Evolutionary conservation across 495 filamentous ascomycete species (phyloP).

Genomic region (Trichoderma asperelloides): DNA sequence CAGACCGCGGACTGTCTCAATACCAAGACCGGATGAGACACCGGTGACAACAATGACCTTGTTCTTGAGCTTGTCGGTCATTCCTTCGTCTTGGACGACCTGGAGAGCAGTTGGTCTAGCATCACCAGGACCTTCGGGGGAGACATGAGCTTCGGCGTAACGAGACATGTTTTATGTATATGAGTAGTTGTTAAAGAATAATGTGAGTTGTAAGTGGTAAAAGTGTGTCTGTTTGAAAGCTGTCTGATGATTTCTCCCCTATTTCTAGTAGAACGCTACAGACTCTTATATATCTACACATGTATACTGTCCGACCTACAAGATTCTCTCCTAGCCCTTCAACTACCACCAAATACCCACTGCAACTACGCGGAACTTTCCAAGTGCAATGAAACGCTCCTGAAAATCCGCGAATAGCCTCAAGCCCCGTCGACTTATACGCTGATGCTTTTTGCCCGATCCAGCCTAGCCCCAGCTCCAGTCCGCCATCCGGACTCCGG

Average conservation of each 20-base stretch:
- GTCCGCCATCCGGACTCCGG: not conserved
- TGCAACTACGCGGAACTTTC: not conserved
- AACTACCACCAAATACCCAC: not conserved
- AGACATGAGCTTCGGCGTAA: slow-evolving; percentile 4
- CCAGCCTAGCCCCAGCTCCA: not conserved
- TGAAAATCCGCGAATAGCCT: not conserved
- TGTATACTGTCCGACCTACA: too few species aligned
- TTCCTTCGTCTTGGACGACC: slow-evolving; percentile 38
- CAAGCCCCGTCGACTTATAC: not conserved
- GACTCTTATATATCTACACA: too few species aligned
- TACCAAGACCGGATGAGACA: slow-evolving; percentile 38
- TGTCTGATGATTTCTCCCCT: too few species aligned
- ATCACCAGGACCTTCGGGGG: slow-evolving; percentile 32
- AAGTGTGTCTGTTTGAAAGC: too few species aligned
- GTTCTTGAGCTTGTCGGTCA: slow-evolving; percentile 26
- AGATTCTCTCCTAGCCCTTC: too few species aligned
- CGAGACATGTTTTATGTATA: slow-evolving; percentile 11
- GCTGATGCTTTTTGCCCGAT: not conserved
- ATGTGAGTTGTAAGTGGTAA: not conserved
- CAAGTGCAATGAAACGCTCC: not conserved
- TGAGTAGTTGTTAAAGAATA: not conserved
- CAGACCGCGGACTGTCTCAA: slow-evolving; percentile 35
- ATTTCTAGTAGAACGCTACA: too few species aligned
- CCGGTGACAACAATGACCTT: slow-evolving; percentile 41
- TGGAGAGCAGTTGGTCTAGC: slow-evolving; percentile 42